Evolutionary conservation across 2,329 filamentous ascomycete genomes (phyloP).

Genomic region (Venturia aucupariae): DNA sequence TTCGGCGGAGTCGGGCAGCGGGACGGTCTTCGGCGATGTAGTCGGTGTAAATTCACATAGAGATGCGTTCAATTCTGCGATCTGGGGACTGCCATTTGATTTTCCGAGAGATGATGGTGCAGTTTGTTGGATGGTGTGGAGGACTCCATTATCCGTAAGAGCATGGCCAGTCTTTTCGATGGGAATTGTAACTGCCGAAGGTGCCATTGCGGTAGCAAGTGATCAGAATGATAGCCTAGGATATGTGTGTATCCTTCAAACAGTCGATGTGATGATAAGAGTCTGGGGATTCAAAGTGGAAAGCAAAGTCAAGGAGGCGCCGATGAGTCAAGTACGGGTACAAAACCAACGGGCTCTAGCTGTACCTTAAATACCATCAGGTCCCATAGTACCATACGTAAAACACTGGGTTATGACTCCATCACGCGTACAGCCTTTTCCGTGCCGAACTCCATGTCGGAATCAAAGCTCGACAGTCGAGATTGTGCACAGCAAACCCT

Average conservation of each 20-base stretch:
- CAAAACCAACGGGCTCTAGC: not conserved
- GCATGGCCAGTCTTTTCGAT: conserved; percentile 12
- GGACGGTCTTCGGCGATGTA: conserved; percentile 32
- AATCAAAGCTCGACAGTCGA: not conserved
- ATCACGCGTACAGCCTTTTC: not conserved
- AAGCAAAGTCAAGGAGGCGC: not conserved
- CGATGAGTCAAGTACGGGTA: not conserved
- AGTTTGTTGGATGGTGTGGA: conserved; percentile 23
- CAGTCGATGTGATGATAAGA: not conserved
- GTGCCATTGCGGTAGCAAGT: conserved; percentile 17
- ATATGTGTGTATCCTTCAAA: not conserved
- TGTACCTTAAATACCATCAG: not conserved
- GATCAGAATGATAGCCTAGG: not conserved
- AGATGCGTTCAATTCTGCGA: conserved; percentile 36
- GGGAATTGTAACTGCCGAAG: conserved; percentile 17
- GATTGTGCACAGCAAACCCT: conserved; percentile 1
- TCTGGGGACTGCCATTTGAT: conserved; percentile 17
- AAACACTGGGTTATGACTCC: conserved; percentile 5
- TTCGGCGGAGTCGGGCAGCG: conserved; percentile 31
- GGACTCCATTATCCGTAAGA: conserved; percentile 27
- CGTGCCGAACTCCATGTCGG: conserved; percentile 3
- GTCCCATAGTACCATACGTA: not conserved
- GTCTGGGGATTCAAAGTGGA: not conserved
- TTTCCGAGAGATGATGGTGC: conserved; percentile 23
- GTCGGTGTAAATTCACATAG: conserved; percentile 33